Evolutionary conservation across 2,329 filamentous ascomycete genomes (phyloP), one percentile per base, ranked within the genome.

Genomic region (Aspergillus neoniger): DNA sequence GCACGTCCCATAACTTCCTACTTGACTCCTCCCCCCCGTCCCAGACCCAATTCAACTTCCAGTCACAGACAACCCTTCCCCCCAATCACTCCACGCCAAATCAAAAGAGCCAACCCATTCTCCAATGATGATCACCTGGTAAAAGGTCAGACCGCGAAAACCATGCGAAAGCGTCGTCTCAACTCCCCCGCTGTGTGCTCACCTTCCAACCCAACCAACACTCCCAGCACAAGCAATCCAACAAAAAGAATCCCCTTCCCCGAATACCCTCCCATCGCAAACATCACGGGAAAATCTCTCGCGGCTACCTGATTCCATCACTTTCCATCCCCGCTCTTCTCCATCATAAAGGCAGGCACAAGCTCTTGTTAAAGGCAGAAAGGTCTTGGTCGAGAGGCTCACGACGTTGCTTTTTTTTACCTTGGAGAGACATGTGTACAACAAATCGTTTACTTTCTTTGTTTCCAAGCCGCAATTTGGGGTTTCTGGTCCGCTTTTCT

Each of bases 61-160:
- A 15, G 8, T 30, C 6, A 21, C 32, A 36, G 32, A 15, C 32
- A 36, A 12, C 32, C 32, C 19, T 50, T 30, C 50, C 41, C 50
- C 41, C 23, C 21, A 21, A 19, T 43, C 28, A 38, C 38, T 23
- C 15, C 48, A 28, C 50, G 12, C 36, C 28, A 36, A 25, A 38
- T 14, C 44, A 55, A 51, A 52, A 25, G 52, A 41, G 51, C 36
- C 50, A 32, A 32, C 25, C 19, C 47, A 50, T 56, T 73, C 75
- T 79, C 77, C 76, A 60, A 74, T 77, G 77, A 79, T 79, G 77
- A 61, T 59, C 73, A 66, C 67, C 72, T 79, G 77, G 77, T 79
- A 79, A 79, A 79, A 79, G 77, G 76, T 79, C 77, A 74, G 77
- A 79, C 74, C 67, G 63, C 65, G 64, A 61, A 54, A 17, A 12